Base-by-base conservation (phyloP, 2,329 filamentous ascomycete genomes). In the Lasiodiplodia citricola region DNA sequence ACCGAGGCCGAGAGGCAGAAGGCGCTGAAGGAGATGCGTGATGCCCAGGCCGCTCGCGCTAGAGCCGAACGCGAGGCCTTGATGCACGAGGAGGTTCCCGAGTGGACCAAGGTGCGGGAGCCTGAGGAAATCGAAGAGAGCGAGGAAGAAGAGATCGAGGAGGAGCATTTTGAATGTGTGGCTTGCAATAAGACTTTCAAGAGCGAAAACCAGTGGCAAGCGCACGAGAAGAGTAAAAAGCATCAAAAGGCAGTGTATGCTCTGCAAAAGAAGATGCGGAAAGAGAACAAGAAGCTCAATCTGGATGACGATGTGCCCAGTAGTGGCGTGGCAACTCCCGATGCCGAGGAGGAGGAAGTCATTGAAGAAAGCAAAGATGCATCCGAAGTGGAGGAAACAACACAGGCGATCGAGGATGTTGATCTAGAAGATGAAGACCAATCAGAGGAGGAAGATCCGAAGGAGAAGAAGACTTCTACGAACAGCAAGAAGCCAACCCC, bases 181-280 rank as follows among this genome's bases (percentile, higher is more conserved):
- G 87, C 86, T 7, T 91, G 88, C 74, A 82, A 85, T 70, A 91
- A 91, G 78, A 85, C 76, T 0, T 96, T 95, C 79, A 92, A 97
- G 80, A 98, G 94, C 75, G 92, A 97, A 77, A 94, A 93, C 72
- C 95, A 98, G 76, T 94, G 92, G 71, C 90, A 96, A 75, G 91
- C 92, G 3, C 96, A 99, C 75, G 94, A 97, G 81, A 93, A 91
- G 82, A 98, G 95, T 84, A 99, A 97, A 79, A 99, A 98, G 80
- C 96, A 99, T 75, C 81, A 90, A 70, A 98, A 97, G 77, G 91
- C 93, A 2, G 86, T 97, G 7, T 90, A 94, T 72, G 88, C 94
- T 70, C 81, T 99, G 50, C 89, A 89, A 74, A 87, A 88, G 74
- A 90, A 96, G 77, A 97, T 99, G 94, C 88, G 86, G 73, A 89